A percentile compares a stretch with the other conserved stretches of the same genome.
Conservation (phyloP, 169 alveolate genomes). For the Plasmodium relictum region DNA sequence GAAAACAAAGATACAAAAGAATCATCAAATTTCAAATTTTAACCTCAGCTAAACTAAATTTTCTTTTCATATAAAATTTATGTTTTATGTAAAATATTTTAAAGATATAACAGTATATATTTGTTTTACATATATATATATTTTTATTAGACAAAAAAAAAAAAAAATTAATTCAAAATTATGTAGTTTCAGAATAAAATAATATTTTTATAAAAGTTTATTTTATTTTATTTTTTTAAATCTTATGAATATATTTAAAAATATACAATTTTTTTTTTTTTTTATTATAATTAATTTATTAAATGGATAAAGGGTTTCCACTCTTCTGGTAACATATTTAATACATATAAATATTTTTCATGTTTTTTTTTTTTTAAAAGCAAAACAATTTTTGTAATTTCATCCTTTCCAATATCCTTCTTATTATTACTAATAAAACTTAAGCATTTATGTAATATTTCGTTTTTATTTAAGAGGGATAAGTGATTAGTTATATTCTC, state of each 20-base stretch:
- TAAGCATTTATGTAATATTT: slow-evolving; percentile 46
- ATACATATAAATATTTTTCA: slow-evolving; percentile 31
- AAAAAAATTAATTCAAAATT: too few relatives aligned
- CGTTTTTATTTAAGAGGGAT: slow-evolving; percentile 37
- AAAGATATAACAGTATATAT: too few relatives aligned
- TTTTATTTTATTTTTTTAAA: neutral
- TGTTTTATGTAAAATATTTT: too few relatives aligned
- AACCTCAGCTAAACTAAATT: too few relatives aligned
- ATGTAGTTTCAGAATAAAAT: too few relatives aligned
- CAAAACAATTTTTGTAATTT: slow-evolving; percentile 65
- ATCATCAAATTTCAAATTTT: too few relatives aligned
- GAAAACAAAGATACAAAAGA: too few relatives aligned
- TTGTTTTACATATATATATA: too few relatives aligned
- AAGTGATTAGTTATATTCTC: neutral
- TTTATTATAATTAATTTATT: slow-evolving; percentile 21
- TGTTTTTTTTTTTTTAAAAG: slow-evolving; percentile 50
- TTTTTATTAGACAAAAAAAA: too few relatives aligned
- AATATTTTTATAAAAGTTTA: neutral
- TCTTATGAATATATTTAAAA: neutral
- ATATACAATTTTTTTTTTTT: neutral
- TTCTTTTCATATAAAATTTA: too few relatives aligned
- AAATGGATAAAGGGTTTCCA: slow-evolving; percentile 42
- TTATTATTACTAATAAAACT: slow-evolving; percentile 32
- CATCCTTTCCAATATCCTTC: slow-evolving; percentile 51
- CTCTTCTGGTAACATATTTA: slow-evolving; percentile 71